Evolutionary conservation across 345 rosid species (phyloP).

Genomic region (Acer negundo): DNA sequence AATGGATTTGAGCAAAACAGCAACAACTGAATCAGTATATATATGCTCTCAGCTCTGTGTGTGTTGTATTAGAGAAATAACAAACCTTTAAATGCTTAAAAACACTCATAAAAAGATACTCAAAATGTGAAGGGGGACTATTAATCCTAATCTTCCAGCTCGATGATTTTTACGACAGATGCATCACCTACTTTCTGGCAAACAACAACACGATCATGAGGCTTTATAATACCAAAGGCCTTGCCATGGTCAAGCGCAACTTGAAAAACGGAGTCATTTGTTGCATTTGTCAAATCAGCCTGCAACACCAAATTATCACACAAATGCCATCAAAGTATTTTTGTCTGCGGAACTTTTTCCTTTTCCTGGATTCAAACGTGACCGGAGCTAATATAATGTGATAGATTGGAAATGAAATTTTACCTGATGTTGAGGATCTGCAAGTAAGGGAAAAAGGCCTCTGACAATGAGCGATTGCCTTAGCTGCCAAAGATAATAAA

Average conservation of each 20-base stretch:
- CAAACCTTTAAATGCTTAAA: too few species aligned
- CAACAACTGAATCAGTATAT: too few species aligned
- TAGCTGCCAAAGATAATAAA: slow-evolving; percentile 42
- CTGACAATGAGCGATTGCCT: slow-evolving; percentile 68
- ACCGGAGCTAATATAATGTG: neutral
- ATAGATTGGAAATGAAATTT: slow-evolving; percentile 18
- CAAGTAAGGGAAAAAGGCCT: slow-evolving; percentile 71
- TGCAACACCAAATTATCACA: slow-evolving; percentile 26
- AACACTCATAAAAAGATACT: too few species aligned
- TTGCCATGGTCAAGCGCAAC: slow-evolving; percentile 68
- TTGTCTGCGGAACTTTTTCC: neutral
- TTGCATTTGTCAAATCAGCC: slow-evolving; percentile 42
- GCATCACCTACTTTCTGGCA: slow-evolving; percentile 70
- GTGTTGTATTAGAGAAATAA: too few species aligned
- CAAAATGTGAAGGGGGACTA: neutral
- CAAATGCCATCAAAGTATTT: neutral
- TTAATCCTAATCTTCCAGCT: slow-evolving; percentile 50
- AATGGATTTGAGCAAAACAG: too few species aligned
- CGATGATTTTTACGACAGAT: slow-evolving; percentile 62
- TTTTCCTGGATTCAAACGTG: neutral
- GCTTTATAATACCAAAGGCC: slow-evolving; percentile 51
- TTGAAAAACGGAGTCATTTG: slow-evolving; percentile 57
- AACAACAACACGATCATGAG: slow-evolving; percentile 60
- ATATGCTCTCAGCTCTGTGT: too few species aligned
- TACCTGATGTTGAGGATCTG: slow-evolving; percentile 62